Evolutionary conservation across 2,329 filamentous ascomycete genomes (phyloP).

Genomic region (Diaporthe vaccinii): DNA sequence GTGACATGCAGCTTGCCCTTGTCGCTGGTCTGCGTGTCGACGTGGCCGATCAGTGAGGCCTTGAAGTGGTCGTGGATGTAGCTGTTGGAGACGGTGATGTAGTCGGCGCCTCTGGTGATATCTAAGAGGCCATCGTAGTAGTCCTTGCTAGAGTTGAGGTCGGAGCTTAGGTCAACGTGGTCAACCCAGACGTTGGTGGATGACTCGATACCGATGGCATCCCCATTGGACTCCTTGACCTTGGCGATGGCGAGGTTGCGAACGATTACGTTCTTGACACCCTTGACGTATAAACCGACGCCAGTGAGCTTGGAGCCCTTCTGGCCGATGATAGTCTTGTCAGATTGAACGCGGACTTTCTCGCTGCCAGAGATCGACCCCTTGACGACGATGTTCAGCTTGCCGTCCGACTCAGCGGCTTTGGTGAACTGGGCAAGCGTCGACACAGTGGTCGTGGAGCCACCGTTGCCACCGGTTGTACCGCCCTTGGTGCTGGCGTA

Average conservation of each 20-base stretch:
- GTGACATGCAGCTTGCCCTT: constrained; percentile 60
- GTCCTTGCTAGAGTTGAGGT: constrained; percentile 66
- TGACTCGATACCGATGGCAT: constrained; percentile 55
- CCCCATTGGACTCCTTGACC: constrained; percentile 53
- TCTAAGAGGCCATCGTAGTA: constrained; percentile 70
- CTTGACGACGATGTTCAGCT: constrained; percentile 51
- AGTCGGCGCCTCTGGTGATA: constrained; percentile 66
- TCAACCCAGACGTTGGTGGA: constrained; percentile 65
- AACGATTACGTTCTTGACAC: constrained; percentile 60
- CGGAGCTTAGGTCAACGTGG: constrained; percentile 66
- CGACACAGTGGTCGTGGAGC: constrained; percentile 61
- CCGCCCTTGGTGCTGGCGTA: constrained; percentile 63
- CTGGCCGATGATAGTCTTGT: constrained; percentile 58
- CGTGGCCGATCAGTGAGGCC: constrained; percentile 71
- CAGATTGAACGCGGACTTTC: constrained; percentile 57
- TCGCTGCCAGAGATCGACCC: constrained; percentile 54
- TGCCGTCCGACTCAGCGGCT: constrained; percentile 57
- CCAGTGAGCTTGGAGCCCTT: constrained; percentile 46
- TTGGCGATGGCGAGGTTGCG: constrained; percentile 59
- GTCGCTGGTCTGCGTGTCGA: constrained; percentile 66
- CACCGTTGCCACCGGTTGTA: constrained; percentile 62
- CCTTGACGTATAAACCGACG: constrained; percentile 57
- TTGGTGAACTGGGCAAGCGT: constrained; percentile 60
- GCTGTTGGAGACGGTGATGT: constrained; percentile 54
- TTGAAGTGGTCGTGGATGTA: constrained; percentile 67